phyloP scores from a whole-genome alignment of 352 stramenopile species.

The Globisporangium takayamanum region DNA sequence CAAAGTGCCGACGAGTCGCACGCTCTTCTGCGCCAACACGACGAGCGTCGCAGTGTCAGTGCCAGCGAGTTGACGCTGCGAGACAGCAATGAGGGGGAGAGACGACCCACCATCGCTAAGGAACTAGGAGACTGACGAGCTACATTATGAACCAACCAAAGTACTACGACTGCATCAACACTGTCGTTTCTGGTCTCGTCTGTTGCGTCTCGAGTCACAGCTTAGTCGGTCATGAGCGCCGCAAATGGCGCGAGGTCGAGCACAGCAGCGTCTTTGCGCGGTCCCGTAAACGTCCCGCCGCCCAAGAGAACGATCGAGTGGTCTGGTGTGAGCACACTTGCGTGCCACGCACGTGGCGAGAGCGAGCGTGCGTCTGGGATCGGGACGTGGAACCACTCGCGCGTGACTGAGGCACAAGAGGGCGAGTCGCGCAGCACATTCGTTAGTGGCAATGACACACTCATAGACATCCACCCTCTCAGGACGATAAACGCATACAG shows the following conservation, averaged over 20 bases:
- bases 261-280: conserved; percentile 43
- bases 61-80: conserved; percentile 5
- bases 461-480: too few relatives aligned
- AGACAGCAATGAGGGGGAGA: too few relatives aligned
- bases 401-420: conserved; percentile 7
- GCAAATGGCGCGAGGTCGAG: conserved; percentile 38
- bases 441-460: too few relatives aligned
- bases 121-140: too few relatives aligned
- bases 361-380: conserved; percentile 25
- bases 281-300: conserved; percentile 53
- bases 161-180: not conserved
- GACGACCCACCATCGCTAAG: too few relatives aligned
- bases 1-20: conserved; percentile 25
- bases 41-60: conserved; percentile 1
- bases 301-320: conserved; percentile 45
- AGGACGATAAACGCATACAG: not conserved
- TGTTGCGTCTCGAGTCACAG: too few relatives aligned
- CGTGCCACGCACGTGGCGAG: conserved; percentile 55
- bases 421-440: not conserved
- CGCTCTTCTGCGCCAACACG: conserved; percentile 7
- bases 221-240: not conserved
- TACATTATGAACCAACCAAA: too few relatives aligned
- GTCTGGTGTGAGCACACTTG: conserved; percentile 35
- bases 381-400: conserved; percentile 39
- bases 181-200: not conserved